These are phyloP conservation scores for Ambispora gerdemannii DNA, from an alignment of 192 early-diverging fungal genomes.

Conservation along the genomic window DNA sequence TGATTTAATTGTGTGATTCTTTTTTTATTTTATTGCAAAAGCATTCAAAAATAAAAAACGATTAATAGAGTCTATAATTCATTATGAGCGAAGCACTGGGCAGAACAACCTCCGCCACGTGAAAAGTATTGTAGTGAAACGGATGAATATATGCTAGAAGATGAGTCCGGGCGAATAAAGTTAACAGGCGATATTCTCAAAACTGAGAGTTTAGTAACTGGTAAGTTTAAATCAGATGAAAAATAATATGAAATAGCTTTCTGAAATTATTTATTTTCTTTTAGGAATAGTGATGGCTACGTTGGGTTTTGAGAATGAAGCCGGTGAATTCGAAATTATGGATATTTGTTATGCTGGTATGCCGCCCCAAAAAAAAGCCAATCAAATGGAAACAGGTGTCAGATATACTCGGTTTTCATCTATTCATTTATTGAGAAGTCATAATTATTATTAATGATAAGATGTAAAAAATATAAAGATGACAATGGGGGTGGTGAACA, in stretches of 20 bases:
- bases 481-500: not conserved
- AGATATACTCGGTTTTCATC: not conserved
- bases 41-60: too few relatives aligned
- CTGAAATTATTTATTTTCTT: not conserved
- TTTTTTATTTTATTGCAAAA: not conserved
- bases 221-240: slow-evolving; percentile 34
- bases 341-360: slow-evolving; percentile 78
- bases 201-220: slow-evolving; percentile 66
- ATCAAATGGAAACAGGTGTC: slow-evolving; percentile 39
- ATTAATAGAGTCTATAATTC: not conserved
- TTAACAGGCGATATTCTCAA: slow-evolving; percentile 62
- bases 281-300: slow-evolving; percentile 73
- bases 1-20: not conserved
- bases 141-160: slow-evolving; percentile 73
- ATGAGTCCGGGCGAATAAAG: slow-evolving; percentile 87
- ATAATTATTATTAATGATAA: too few relatives aligned
- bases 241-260: not conserved
- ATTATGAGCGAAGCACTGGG: slow-evolving; percentile 59
- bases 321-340: slow-evolving; percentile 79
- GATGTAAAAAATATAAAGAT: too few relatives aligned
- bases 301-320: slow-evolving; percentile 71
- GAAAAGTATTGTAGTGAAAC: slow-evolving; percentile 64
- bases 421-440: not conserved
- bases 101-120: slow-evolving; percentile 57
- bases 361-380: slow-evolving; percentile 47